phyloP scores from a whole-genome alignment of 2,329 filamentous ascomycete genomes.

The Sporothrix inflata region DNA sequence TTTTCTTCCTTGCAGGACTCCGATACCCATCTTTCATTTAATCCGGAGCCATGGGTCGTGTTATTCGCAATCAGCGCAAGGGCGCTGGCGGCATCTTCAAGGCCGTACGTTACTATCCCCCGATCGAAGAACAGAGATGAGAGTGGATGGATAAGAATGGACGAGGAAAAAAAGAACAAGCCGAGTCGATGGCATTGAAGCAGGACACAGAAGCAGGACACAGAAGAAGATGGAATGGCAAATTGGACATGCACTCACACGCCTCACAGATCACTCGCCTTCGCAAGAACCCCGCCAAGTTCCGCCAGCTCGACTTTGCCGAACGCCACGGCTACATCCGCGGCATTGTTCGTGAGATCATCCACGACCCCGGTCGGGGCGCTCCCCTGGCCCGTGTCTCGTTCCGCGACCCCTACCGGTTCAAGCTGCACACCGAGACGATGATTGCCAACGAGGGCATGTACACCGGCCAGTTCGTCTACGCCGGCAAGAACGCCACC shows the following conservation, averaged over 20 bases:
- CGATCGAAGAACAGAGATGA: not conserved
- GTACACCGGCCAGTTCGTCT: conserved; percentile 99
- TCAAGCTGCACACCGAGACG: conserved; percentile 96
- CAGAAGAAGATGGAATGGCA: not conserved
- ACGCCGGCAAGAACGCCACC: conserved; percentile 97
- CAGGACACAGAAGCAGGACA: not conserved
- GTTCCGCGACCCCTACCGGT: conserved; percentile 98
- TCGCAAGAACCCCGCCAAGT: conserved; percentile 91
- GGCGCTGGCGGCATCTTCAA: conserved; percentile 63
- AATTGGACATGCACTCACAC: conserved; percentile 4
- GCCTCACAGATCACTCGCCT: conserved; percentile 74
- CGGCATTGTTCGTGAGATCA: conserved; percentile 97
- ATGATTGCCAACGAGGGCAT: conserved; percentile 99
- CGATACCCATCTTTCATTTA: conserved; percentile 15
- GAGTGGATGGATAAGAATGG: not conserved
- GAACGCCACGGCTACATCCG: conserved; percentile 98
- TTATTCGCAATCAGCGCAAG: conserved; percentile 68
- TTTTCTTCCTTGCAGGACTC: conserved; percentile 27
- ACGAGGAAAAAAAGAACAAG: not conserved
- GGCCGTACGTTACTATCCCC: conserved; percentile 34
- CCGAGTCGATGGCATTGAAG: not conserved
- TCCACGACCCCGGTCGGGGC: conserved; percentile 98
- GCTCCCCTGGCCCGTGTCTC: conserved; percentile 94
- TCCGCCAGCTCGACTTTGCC: conserved; percentile 94
- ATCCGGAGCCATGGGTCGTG: conserved; percentile 36